phyloP scores from a whole-genome alignment of 2,329 filamentous ascomycete species.

The Pezicula carpinea region DNA sequence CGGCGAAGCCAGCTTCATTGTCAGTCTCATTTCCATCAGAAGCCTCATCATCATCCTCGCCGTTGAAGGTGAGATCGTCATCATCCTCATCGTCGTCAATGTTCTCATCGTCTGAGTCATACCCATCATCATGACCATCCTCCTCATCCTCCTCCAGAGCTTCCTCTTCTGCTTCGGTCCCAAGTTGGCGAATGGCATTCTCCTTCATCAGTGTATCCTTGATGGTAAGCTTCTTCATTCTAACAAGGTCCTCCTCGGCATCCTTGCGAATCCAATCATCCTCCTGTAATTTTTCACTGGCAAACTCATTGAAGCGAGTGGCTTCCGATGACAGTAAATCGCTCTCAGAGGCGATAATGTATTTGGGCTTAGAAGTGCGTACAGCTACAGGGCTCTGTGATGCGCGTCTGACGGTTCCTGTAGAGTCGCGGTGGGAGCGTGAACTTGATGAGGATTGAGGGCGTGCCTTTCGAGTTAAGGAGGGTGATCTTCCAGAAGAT shows the following conservation, averaged over 20 bases:
- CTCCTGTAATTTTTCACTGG: slow-evolving; percentile 72
- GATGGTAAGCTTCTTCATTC: slow-evolving; percentile 73
- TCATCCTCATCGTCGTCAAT: slow-evolving; percentile 50
- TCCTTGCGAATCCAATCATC: slow-evolving; percentile 87
- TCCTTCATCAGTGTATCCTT: slow-evolving; percentile 88
- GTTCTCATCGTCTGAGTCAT: slow-evolving; percentile 39
- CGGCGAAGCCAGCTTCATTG: slow-evolving; percentile 63
- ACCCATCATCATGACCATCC: slow-evolving; percentile 35
- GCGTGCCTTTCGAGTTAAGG: slow-evolving; percentile 22
- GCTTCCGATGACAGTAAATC: slow-evolving; percentile 37
- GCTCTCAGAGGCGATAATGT: slow-evolving; percentile 25
- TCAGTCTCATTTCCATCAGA: slow-evolving; percentile 62
- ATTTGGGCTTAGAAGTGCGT: slow-evolving; percentile 32
- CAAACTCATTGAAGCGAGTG: slow-evolving; percentile 84
- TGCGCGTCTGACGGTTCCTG: slow-evolving; percentile 27
- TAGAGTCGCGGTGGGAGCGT: slow-evolving; percentile 20
- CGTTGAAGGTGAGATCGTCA: slow-evolving; percentile 43
- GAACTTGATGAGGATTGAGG: slow-evolving; percentile 2
- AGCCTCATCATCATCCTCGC: slow-evolving; percentile 65
- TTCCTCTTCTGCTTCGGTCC: slow-evolving; percentile 88
- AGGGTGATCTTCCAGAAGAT: slow-evolving; percentile 20
- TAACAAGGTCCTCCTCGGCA: slow-evolving; percentile 36
- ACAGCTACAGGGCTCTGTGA: slow-evolving; percentile 34
- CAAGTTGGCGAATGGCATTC: slow-evolving; percentile 78
- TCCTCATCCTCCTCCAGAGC: slow-evolving; percentile 70